Evolutionary conservation across 2,329 filamentous ascomycete genomes (phyloP).

Genomic region (Fusarium continuum): DNA sequence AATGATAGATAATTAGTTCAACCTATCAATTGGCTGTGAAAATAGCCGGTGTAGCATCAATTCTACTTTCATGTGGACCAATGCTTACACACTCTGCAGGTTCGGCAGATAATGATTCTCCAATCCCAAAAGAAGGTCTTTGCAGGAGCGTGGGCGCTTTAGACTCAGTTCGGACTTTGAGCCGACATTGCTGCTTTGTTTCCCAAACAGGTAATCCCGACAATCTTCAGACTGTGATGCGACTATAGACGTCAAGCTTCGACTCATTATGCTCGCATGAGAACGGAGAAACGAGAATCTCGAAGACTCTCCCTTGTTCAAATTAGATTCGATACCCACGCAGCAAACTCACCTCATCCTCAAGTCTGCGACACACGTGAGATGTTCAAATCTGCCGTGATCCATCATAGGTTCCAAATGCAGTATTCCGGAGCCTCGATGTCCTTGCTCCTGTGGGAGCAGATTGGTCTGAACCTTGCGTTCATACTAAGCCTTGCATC

Average conservation of each 20-base stretch:
- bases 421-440: neutral
- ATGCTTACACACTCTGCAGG: neutral
- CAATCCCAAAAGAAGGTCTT: neutral
- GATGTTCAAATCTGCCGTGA: neutral
- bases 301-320: conserved; percentile 5
- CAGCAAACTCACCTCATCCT: neutral
- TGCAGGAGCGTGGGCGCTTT: neutral
- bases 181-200: neutral
- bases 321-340: neutral
- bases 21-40: neutral
- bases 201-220: conserved; percentile 34
- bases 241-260: neutral
- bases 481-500: neutral
- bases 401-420: neutral
- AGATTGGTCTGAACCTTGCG: neutral
- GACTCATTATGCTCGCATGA: neutral
- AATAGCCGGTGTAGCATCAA: neutral
- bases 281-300: neutral
- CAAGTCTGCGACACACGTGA: neutral
- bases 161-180: neutral
- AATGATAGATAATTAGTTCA: neutral
- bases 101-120: neutral
- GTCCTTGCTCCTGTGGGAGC: neutral
- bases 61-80: conserved; percentile 2
- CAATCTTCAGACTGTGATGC: neutral